Evolutionary conservation across 768 basidiomycete genomes (phyloP), one percentile per base, ranked within the genome.

Genomic region (Dioszegia crocea): DNA sequence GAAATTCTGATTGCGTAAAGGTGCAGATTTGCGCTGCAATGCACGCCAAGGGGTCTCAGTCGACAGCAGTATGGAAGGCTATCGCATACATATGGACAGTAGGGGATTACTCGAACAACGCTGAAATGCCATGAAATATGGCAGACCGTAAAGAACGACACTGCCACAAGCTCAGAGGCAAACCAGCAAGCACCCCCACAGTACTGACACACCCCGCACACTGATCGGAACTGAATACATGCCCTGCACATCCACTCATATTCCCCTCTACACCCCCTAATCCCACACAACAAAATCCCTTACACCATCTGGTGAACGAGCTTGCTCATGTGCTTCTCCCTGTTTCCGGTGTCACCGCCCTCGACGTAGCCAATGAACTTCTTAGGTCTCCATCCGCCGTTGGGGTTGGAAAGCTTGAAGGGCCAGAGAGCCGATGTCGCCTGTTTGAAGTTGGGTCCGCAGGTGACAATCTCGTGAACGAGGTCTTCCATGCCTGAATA

Each of bases 371-470:
- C 68, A 65, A 67, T 94, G 86, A 97, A 97, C 81, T 98, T 98
- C 78, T 91, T 85, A 77, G 84, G 86, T 81, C 91, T 87, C 94
- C 92, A 99, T 68, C 96, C 96, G 66, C 96, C 94, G 65, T 84
- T 97, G 56, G 96, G 94, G 85, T 97, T 97, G 74, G 92, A 97
- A 63, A 99, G 88, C 79, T 99, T 99, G 85, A 99, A 97, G 24
- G 96, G 96, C 93, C 93, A 98, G 54, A 98, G 86, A 86, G 94
- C 93, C 29, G 48, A 45, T 78, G 86, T 61, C 48, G 86, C 91
- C 85, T 96, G 91, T 82, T 98, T 98, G 85, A 99, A 99, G 84
- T 97, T 91, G 74, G 96, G 94, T 73, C 96, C 96, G 59, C 86
- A 85, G 58, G 88, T 93, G 79, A 85, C 81, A 73, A 99, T 92